Evolutionary conservation across 768 basidiomycete species (phyloP), one percentile per base, ranked within the genome.

Genomic region (Auriculariales sp.): DNA sequence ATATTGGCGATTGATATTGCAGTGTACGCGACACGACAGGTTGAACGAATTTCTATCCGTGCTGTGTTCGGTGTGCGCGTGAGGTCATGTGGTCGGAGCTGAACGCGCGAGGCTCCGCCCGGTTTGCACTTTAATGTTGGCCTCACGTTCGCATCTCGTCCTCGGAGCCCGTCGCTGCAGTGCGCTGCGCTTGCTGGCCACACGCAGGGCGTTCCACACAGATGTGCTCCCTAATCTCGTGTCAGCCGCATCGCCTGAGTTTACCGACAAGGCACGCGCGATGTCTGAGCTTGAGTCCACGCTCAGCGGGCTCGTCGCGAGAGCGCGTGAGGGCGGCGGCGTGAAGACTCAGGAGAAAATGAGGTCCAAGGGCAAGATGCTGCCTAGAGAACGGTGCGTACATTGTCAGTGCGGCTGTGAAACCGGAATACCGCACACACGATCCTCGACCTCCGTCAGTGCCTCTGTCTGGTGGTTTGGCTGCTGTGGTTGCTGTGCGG

Each of bases 331-430:
- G 28, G 90, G 90, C 19, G 90, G 90, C 29, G 83, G 88, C 22
- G 56, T 68, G 11, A 88, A 81, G 61, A 83, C 87, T 24, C 75
- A 76, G 28, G 79, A 81, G 53, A 71, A 83, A 30, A 85, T 88
- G 80, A 68, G 71, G 56, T 74, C 68, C 58, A 81, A 79, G 61
- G 84, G 90, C 1, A 93, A 93, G 71, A 77, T 75, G 57, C 64
- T 91, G 11, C 89, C 90, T 25, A 70, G 90, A 57, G 87, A 90
- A 70, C 72, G 90, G 89, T 88, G 34, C 53, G 71, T 57, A 22
- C 50, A 46, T 46, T 19, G 19, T 44, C 15, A 25, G 17, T 9
- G 19, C 22, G 6, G n/a, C 35, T 17, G 35, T 7, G 22, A 19
- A 19, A 24, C 6, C 19, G 22, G 35, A 22, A 36, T 10, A 28